Base-by-base conservation (phyloP, 352 stramenopile genomes). In the Elongisporangium prolatum region DNA sequence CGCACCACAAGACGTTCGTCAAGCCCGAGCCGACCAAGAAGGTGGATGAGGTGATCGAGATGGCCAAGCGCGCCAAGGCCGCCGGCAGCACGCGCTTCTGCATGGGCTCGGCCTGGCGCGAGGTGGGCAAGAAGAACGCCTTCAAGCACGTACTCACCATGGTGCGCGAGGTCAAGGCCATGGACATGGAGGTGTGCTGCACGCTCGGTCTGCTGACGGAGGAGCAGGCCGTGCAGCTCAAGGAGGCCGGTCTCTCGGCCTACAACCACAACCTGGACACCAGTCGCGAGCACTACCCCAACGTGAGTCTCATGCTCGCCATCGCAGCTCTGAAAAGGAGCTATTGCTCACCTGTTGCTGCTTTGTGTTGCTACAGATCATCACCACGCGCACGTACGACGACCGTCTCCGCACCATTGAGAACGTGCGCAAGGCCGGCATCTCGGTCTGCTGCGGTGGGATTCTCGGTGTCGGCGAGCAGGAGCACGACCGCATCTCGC, bases 261-360 rank as follows among this genome's bases (percentile, higher is more conserved):
- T 99, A 99, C 84, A 99, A 99, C 86, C 97, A 99, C 83, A 99
- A 99, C 77, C 72, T 99, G 47, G 97, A 99, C 74, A 99, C 97
- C 6, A 98, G 89, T 74, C 94, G 91, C 17, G 96, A 99, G 64
- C 95, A 98, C 80, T 99, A 99, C 71, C 89, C 96, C 48, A 98
- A 98, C 56, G 65, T 34, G 25, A 34, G 25, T 34, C 25, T 34
- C 25, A 9, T 34, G 25, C 8, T 34, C 25, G 8, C 4, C 25
- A 34, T 34, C 25, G 25, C 8, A 9, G 25, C 25, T 34, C 8
- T 34, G 4, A 9, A 4, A 34, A 34, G 25, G 8, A 34, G 25
- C 8, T 34, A 8, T 4, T 9, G 25, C 25, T 34, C 25, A 34
- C 25, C 25, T 9, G 4, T 34, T 4, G 25, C 25, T 8, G n/a